Evolutionary conservation across 2,329 filamentous ascomycete genomes (phyloP), one percentile per base, ranked within the genome.

Genomic region (Aureobasidium melanogenum): DNA sequence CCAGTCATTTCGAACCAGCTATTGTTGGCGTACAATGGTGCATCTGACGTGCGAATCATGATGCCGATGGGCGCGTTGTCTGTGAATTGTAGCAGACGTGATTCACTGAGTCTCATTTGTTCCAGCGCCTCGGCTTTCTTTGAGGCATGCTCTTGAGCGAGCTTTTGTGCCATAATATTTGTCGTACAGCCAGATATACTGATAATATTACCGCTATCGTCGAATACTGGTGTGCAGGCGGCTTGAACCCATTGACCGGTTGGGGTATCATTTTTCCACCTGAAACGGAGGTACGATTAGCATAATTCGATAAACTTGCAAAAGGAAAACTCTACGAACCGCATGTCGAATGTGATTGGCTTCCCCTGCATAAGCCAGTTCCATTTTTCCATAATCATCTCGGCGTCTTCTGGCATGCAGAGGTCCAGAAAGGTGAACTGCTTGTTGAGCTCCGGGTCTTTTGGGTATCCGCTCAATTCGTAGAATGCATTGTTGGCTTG

Each of bases 141-240:
- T 1, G 6, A 14, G 1, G 44, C 44, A 10, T 32, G 3, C 17
- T 48, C 44, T 3, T 48, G 17, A 9, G 44, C 44, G n/a, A 7
- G 24, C 44, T 47, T 47, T n/a, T 30, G 26, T 4, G 5, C 44
- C n/a, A 15, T 10, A 6, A 69, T 67, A 32, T 69, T 64, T 8
- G 66, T 68, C 4, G 66, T 61, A 55, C 67, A 69, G 14, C 67
- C 67, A 30, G 60, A 62, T 9, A 69, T 56, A 17, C 59, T 48
- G 19, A 61, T 52, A 34, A 67, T 52, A 5, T 64, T 61, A 9
- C 67, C 67, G 9, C 52, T 44, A 12, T 55, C 41, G 19, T 66
- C 65, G 9, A 44, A 60, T 7, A 64, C 63, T 14, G 67, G 64
- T 2, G 67, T 64, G 52, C 65, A 65, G 9, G 66, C 65, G 22